These are phyloP conservation scores for Mucuna pruriens DNA, from an alignment of 306 rosid species.

Conservation along the genomic window DNA sequence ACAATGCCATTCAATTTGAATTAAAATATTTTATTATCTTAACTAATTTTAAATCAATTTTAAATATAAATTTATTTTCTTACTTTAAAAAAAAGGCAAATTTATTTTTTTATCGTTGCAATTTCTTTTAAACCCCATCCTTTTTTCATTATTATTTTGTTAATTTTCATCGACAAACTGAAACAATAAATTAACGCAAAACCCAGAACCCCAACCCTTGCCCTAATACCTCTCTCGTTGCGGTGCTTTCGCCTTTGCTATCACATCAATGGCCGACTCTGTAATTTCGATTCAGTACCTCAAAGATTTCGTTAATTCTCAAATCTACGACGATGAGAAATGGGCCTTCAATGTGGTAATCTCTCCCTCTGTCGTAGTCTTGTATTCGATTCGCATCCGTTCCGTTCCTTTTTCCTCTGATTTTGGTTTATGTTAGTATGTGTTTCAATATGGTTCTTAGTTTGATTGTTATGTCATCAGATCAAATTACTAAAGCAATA, in stretches of 20 bases:
- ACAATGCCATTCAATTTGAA: too few relatives aligned
- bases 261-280: constrained; percentile 64
- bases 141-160: too few relatives aligned
- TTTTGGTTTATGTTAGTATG: neutral
- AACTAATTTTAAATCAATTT: too few relatives aligned
- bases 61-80: too few relatives aligned
- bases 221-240: constrained; percentile 10
- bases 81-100: too few relatives aligned
- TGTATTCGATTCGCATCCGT: neutral
- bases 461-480: neutral
- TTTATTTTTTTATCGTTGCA: too few relatives aligned
- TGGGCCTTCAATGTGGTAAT: constrained; percentile 84
- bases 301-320: constrained; percentile 63
- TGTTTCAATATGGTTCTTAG: neutral
- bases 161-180: neutral
- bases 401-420: neutral
- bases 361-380: neutral
- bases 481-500: neutral
- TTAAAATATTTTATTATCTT: too few relatives aligned
- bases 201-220: constrained; percentile 53
- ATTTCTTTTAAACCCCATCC: too few relatives aligned
- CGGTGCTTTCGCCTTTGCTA: neutral
- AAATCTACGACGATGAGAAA: constrained; percentile 74
- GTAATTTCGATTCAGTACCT: constrained; percentile 57
- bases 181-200: constrained; percentile 38